These are phyloP conservation scores for Macrophomina phaseolina DNA, from an alignment of 2,329 filamentous ascomycete species.

Conservation along the genomic window DNA sequence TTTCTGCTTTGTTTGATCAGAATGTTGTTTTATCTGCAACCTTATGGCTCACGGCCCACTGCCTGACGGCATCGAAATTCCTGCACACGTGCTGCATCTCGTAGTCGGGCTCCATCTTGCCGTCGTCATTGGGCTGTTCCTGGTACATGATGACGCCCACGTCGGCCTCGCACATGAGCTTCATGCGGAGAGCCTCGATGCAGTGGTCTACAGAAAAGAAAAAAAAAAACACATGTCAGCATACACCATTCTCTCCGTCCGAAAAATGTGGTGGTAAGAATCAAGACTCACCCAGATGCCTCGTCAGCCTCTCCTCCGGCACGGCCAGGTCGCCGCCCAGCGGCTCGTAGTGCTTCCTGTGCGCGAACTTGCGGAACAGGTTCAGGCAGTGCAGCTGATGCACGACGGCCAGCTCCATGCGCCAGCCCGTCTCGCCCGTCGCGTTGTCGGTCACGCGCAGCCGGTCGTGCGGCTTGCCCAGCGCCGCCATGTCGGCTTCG, in stretches of 20 bases:
- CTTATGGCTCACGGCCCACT: slow-evolving; percentile 42
- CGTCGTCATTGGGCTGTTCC: slow-evolving; percentile 33
- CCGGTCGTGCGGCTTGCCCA: slow-evolving; percentile 59
- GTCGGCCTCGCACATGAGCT: slow-evolving; percentile 43
- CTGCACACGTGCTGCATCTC: slow-evolving; percentile 41
- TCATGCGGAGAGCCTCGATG: slow-evolving; percentile 45
- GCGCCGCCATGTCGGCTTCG: slow-evolving; percentile 57
- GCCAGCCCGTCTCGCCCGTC: slow-evolving; percentile 52
- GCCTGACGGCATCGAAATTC: slow-evolving; percentile 41
- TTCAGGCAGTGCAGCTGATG: slow-evolving; percentile 45
- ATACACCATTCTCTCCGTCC: neutral
- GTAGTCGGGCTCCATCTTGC: slow-evolving; percentile 38
- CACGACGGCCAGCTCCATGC: slow-evolving; percentile 35
- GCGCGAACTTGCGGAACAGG: slow-evolving; percentile 41
- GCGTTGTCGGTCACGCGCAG: slow-evolving; percentile 62
- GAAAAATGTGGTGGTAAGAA: neutral
- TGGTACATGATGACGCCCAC: slow-evolving; percentile 38
- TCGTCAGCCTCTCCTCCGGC: slow-evolving; percentile 30
- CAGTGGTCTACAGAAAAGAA: slow-evolving; percentile 36
- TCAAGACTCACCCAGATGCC: slow-evolving; percentile 9
- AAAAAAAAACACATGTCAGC: neutral
- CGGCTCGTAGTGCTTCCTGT: slow-evolving; percentile 40
- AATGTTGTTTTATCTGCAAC: slow-evolving; percentile 34
- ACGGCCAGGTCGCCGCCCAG: slow-evolving; percentile 37
- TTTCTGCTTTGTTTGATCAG: neutral